phyloP scores from a whole-genome alignment of 768 basidiomycete species.

The Lentinula sp. region DNA sequence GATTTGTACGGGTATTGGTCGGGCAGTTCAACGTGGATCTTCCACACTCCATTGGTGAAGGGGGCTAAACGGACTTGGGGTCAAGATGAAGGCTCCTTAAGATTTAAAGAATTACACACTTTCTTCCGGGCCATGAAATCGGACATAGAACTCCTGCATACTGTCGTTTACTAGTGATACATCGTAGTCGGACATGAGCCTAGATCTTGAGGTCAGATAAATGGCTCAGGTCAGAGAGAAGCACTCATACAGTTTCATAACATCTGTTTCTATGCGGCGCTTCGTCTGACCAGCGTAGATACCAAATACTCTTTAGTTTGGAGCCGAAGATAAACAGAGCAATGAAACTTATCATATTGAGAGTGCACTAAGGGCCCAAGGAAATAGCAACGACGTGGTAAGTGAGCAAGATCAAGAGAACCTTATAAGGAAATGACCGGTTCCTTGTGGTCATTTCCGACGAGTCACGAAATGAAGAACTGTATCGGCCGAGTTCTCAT shows the following conservation, averaged over 20 bases:
- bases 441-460: background rate
- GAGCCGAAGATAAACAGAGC: conserved; percentile 13
- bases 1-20: conserved; percentile 99
- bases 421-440: background rate
- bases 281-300: conserved; percentile 74
- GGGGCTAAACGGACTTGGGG: conserved; percentile 55
- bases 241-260: conserved; percentile 87
- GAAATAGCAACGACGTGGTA: conserved; percentile 6
- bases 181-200: conserved; percentile 98
- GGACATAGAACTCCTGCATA: conserved; percentile 99
- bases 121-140: conserved; percentile 90
- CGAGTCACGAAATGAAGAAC: too few relatives aligned
- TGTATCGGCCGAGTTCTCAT: background rate
- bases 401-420: conserved; percentile 11
- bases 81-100: background rate
- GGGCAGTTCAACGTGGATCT: conserved; percentile 97
- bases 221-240: background rate
- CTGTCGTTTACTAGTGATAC: conserved; percentile 96
- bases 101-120: conserved; percentile 40
- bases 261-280: conserved; percentile 97
- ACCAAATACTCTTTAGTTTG: background rate
- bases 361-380: conserved; percentile 7
- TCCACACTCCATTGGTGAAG: conserved; percentile 97
- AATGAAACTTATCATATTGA: conserved; percentile 54
- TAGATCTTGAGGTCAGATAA: conserved; percentile 22